These are phyloP conservation scores for Litsea cubeba DNA, from an alignment of 164 flowering plant genomes.

Conservation along the genomic window DNA sequence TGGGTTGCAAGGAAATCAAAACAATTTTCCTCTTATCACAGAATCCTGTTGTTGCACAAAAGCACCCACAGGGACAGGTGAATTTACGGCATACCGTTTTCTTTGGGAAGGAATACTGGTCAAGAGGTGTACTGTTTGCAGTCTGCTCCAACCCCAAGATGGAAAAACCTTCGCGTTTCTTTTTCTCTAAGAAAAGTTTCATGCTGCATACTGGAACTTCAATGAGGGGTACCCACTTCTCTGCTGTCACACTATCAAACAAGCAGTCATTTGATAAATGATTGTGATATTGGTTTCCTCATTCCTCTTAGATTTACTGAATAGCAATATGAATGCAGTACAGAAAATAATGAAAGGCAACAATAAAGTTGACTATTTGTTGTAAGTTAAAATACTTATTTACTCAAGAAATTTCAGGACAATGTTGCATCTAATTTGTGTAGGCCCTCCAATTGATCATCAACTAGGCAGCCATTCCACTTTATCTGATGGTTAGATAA, in stretches of 20 bases:
- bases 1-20: too few relatives aligned
- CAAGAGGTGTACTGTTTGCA: constrained; percentile 80
- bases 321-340: not conserved
- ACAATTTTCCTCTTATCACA: too few relatives aligned
- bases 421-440: too few relatives aligned
- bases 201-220: constrained; percentile 79
- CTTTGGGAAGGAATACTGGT: constrained; percentile 59
- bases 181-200: constrained; percentile 69
- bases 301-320: too few relatives aligned
- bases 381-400: too few relatives aligned
- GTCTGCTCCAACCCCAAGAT: constrained; percentile 97
- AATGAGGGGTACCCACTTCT: constrained; percentile 90
- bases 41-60: too few relatives aligned
- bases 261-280: not conserved
- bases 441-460: too few relatives aligned
- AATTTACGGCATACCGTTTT: constrained; percentile 43
- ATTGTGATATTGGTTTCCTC: too few relatives aligned
- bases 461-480: too few relatives aligned
- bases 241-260: constrained; percentile 87
- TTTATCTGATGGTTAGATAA: too few relatives aligned
- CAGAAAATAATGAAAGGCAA: not conserved
- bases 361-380: too few relatives aligned
- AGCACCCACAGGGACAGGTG: not conserved
- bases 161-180: constrained; percentile 79
- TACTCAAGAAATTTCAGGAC: too few relatives aligned